Evolutionary conservation across 2,329 filamentous ascomycete genomes (phyloP), one percentile per base, ranked within the genome.

Genomic region (Pseudonectria buxi): DNA sequence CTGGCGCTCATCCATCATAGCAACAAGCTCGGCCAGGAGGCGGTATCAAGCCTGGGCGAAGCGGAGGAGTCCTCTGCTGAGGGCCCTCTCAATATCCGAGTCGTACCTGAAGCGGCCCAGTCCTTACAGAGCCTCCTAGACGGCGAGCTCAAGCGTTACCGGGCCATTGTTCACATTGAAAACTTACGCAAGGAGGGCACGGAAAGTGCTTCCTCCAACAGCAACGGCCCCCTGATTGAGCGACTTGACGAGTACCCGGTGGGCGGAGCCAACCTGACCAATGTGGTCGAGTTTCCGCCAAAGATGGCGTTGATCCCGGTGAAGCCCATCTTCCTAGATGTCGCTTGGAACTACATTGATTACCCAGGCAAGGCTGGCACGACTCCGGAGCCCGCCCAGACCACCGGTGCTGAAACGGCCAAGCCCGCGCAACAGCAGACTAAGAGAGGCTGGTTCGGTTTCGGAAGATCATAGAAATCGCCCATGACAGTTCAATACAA

Each of bases 331-430:
- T 96, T 96, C 70, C 77, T 96, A 40, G 92, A 98, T 56, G 83
- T 95, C 7, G 92, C 92, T 9, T 98, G 87, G 85, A 96, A 96
- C 58, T 96, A 95, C 58, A 89, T 98, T 43, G 79, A 87, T 32
- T 98, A 98, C 56, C 88, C 89, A 0, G 80, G 79, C 24, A 78
- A 78, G 49, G 48, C 61, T 24, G 55, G 57, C 6, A 49, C 48
- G 36, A 46, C 42, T 6, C 44, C 48, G 15, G 45, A 47, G 24
- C 40, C 51, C 22, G 43, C 34, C 11, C 53, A 55, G 40, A 51
- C 43, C 12, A 56, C 58, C 18, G 43, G 50, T 4, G 47, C 57
- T n/a, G 28, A 28, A 10, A 46, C 47, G 7, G 45, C 54, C 28
- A 38, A 51, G 28, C 59, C 56, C 40, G 51, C 65, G 37, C 61